Conservation (phyloP, 1,139 yeast genomes). For the Saccharomyces hybrid region DNA sequence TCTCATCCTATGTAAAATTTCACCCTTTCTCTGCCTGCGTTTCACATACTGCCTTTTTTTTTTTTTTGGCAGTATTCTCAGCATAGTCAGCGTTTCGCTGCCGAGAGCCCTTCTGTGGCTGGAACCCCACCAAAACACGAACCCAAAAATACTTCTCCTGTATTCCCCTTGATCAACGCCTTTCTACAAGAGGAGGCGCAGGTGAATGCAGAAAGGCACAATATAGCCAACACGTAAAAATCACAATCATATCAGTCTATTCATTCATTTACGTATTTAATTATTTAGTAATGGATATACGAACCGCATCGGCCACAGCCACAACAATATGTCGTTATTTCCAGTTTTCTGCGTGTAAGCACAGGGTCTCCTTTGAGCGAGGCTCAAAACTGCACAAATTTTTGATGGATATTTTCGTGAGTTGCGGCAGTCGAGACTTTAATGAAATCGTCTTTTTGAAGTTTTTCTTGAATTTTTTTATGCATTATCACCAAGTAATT, state of each 20-base stretch:
- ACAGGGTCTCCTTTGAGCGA: neutral
- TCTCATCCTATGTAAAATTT: neutral
- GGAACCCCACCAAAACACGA: neutral
- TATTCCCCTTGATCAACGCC: neutral
- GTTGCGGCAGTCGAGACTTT: conserved; percentile 14
- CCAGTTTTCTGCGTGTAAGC: neutral
- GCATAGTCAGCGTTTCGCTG: neutral
- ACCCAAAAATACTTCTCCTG: neutral
- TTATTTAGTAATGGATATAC: neutral
- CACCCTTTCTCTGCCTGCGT: neutral
- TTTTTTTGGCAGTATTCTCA: neutral
- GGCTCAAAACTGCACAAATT: conserved; percentile 29
- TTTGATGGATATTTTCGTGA: conserved; percentile 30
- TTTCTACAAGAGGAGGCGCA: neutral
- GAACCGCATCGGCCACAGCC: neutral
- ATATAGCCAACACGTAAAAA: neutral
- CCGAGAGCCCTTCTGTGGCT: conserved; percentile 1
- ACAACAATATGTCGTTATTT: neutral
- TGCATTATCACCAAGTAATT: conserved; percentile 60
- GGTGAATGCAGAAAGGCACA: neutral
- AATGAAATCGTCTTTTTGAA: conserved; percentile 36
- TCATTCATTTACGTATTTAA: neutral
- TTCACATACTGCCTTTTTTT: neutral
- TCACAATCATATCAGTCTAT: neutral
- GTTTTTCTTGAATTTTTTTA: conserved; percentile 47